Evolutionary conservation across 371 early-diverging fungal genomes (phyloP), one percentile per base, ranked within the genome.

Genomic region (Globomyces sp.): DNA sequence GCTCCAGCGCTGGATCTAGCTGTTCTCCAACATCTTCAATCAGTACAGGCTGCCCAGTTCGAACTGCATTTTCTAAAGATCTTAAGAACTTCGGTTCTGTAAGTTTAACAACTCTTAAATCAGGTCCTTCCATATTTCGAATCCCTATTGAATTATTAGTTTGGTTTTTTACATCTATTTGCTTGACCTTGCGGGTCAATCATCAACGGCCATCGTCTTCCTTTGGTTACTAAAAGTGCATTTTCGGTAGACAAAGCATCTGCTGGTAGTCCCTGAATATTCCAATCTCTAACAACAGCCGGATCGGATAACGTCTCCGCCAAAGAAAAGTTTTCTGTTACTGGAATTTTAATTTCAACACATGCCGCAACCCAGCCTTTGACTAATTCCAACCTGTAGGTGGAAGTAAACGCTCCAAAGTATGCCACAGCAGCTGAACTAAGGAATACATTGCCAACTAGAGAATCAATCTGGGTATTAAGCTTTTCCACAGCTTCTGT

Each of bases 161-260:
- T 24, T 24, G 24, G 24, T 24, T 24, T 24, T 24, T 24, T 24
- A 24, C 24, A 84, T 10, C 79, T 46, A 63, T 84, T 84, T 11
- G 85, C 85, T 68, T 84, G 85, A 1, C 85, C 81, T 65, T 82
- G 82, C 0, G 85, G 85, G 68, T 84, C 85, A 64, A 84, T 84
- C 85, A 84, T 84, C 34, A 84, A 68, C 3, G 85, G 85, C 85
- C 85, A 84, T 51, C 82, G 62, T 44, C 85, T 48, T 1, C 82
- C 82, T 41, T 81, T 66, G 0, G 85, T 80, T 2, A 82, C 82
- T 10, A 84, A 64, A 48, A 84, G 77, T 10, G 80, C 85, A 58
- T 84, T 84, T 69, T 84, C 85, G 8, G 72, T 77, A 6, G 85
- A 84, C 3, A 84, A 73, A 8, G 71, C 69, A 61, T 84, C 85